Evolutionary conservation across 257 asterid species (phyloP), one percentile per base, ranked within the genome.

Genomic region (Solanum medicagineum): DNA sequence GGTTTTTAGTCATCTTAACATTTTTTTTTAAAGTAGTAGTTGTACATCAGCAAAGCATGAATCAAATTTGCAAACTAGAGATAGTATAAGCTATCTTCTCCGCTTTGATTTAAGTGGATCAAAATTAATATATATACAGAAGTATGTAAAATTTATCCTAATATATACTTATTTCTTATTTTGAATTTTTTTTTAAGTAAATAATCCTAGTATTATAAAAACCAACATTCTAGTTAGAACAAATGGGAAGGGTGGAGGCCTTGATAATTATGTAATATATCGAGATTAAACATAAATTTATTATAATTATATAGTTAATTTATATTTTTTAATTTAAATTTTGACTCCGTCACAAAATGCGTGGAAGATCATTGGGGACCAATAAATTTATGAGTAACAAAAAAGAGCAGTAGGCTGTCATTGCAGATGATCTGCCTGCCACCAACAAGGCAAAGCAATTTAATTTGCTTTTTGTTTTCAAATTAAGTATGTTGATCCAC

Each of bases 391-490:
- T 8, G 56, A 14, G 7, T 2, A 51, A 40, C 81, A 60, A 20
- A 20, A 32, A 54, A 57, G 24, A 32, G 44, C 53, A 74, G 11
- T 36, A 77, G 81, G 81, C 45, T 83, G 70, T 73, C 60, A 83
- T 60, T 66, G 53, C 81, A 73, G 80, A 80, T 86, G 84, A 74
- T 84, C 79, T 86, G 88, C 86, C 84, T 29, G 86, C 86, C 88
- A 83, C 81, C 86, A 75, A 77, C 88, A 45, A 13, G 86, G 82
- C 88, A 86, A 77, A 53, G 3, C 11, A 8, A 51, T 77, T 77
- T 77, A 53, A 51, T 77, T 77, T 77, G 47, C 11, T 75, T 74
- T 75, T 75, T 49, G 45, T 77, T 77, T 77, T 53, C 5, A 53
- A 49, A 59, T 20, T n/a, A 59, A 53, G n/a, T 26, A 51, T 20